phyloP scores from a whole-genome alignment of 768 basidiomycete genomes.

The Rhizopogon salebrosus region DNA sequence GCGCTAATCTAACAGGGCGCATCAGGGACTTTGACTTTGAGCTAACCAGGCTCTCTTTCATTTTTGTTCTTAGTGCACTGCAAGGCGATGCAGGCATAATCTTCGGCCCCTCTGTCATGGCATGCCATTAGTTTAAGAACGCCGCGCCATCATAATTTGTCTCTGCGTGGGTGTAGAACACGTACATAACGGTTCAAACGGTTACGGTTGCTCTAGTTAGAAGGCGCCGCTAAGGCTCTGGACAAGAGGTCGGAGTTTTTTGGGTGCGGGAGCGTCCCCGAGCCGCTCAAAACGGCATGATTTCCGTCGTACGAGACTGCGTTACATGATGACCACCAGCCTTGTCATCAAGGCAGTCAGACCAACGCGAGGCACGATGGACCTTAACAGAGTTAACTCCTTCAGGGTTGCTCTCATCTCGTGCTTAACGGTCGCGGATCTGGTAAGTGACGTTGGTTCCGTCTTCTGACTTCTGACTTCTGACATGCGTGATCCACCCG shows the following conservation, averaged over 20 bases:
- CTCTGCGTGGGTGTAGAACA: conserved; percentile 1
- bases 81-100: neutral
- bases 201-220: neutral
- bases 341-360: neutral
- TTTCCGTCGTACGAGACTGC: conserved; percentile 1
- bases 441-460: conserved; percentile 4
- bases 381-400: conserved; percentile 23
- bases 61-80: neutral
- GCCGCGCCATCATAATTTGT: conserved; percentile 1
- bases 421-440: conserved; percentile 16
- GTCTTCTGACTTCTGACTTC: conserved; percentile 2
- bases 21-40: neutral
- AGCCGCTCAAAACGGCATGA: conserved; percentile 1
- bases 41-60: neutral
- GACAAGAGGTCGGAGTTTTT: neutral
- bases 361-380: conserved; percentile 12
- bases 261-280: neutral
- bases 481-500: conserved; percentile 4
- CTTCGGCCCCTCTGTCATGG: neutral
- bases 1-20: neutral
- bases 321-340: neutral
- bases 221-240: neutral
- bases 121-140: neutral
- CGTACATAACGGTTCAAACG: neutral
- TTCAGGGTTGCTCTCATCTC: conserved; percentile 26